Percentiles rank a stretch among this genome's conserved stretches.
Conservation (phyloP, 495 filamentous ascomycete genomes). For the Podospora didyma region DNA sequence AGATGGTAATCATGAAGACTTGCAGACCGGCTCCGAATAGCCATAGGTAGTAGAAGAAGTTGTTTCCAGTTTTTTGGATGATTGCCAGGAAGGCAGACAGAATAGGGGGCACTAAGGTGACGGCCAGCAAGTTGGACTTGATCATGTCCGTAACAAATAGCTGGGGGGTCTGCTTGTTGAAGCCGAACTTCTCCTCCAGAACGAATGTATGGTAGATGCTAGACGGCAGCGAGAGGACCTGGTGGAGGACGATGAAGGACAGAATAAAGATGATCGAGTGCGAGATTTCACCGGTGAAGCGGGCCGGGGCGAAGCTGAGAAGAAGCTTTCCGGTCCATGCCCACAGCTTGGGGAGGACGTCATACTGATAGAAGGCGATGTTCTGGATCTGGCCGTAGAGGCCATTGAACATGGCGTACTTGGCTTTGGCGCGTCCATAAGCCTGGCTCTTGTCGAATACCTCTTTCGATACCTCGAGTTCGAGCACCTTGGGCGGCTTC, state of each 20-base stretch:
- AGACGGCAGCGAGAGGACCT: slow-evolving; percentile 71
- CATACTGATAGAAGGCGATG: slow-evolving; percentile 79
- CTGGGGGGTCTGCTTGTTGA: slow-evolving; percentile 93
- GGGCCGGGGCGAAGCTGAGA: slow-evolving; percentile 64
- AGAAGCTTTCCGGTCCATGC: slow-evolving; percentile 70
- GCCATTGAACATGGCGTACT: slow-evolving; percentile 73
- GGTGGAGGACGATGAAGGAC: slow-evolving; percentile 75
- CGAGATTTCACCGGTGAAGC: slow-evolving; percentile 86
- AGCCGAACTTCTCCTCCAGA: slow-evolving; percentile 93
- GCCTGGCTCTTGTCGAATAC: slow-evolving; percentile 90
- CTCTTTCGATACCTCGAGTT: slow-evolving; percentile 80
- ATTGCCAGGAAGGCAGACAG: slow-evolving; percentile 88
- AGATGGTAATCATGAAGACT: slow-evolving; percentile 91
- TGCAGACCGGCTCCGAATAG: slow-evolving; percentile 83
- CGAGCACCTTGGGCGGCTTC: slow-evolving; percentile 76
- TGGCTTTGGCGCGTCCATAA: slow-evolving; percentile 92
- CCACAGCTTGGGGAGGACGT: slow-evolving; percentile 90
- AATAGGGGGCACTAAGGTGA: slow-evolving; percentile 77
- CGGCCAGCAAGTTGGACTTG: slow-evolving; percentile 79
- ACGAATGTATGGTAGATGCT: slow-evolving; percentile 92
- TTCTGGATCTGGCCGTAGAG: slow-evolving; percentile 85
- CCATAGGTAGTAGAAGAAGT: slow-evolving; percentile 98
- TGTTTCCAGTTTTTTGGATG: slow-evolving; percentile 81
- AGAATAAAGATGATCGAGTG: slow-evolving; percentile 92
- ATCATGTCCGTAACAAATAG: slow-evolving; percentile 88